Evolutionary conservation across 495 filamentous ascomycete genomes (phyloP).

Genomic region (Aeminium ludgeri): DNA sequence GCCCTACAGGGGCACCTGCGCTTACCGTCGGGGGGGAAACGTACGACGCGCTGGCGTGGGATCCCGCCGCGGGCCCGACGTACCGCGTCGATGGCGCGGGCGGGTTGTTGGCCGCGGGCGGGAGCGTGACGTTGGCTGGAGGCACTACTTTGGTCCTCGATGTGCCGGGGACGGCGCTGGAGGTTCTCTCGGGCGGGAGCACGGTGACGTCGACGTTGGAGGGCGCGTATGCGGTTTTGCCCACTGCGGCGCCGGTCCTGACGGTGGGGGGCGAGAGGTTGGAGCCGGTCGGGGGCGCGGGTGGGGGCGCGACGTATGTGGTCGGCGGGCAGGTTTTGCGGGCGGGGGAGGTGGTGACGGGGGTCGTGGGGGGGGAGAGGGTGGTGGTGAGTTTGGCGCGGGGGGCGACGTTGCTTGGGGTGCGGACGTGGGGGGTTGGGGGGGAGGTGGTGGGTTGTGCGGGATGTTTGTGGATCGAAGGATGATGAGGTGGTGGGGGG

Average conservation of each 20-base stretch:
- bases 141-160: constrained; percentile 10
- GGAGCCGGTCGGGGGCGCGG: constrained; percentile 20
- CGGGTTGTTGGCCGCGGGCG: too few relatives aligned
- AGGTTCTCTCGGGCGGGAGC: constrained; percentile 1
- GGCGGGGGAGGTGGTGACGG: constrained; percentile 21
- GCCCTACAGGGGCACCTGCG: constrained; percentile 12
- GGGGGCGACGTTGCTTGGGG: constrained; percentile 15
- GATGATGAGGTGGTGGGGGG: too few relatives aligned
- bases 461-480: too few relatives aligned
- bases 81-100: constrained; percentile 12
- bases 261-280: constrained; percentile 20
- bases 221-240: constrained; percentile 6
- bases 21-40: constrained; percentile 9
- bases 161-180: constrained; percentile 3
- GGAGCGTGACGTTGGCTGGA: constrained; percentile 13
- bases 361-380: constrained; percentile 10
- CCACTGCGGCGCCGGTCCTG: constrained; percentile 18
- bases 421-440: constrained; percentile 9
- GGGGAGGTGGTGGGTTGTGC: too few relatives aligned
- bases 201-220: constrained; percentile 9
- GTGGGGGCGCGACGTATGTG: constrained; percentile 17
- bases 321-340: constrained; percentile 21
- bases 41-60: constrained; percentile 10
- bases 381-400: constrained; percentile 17
- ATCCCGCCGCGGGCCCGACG: constrained; percentile 7